These are phyloP conservation scores for Eucalyptus pumila DNA, from an alignment of 345 rosid species.

Conservation along the genomic window DNA sequence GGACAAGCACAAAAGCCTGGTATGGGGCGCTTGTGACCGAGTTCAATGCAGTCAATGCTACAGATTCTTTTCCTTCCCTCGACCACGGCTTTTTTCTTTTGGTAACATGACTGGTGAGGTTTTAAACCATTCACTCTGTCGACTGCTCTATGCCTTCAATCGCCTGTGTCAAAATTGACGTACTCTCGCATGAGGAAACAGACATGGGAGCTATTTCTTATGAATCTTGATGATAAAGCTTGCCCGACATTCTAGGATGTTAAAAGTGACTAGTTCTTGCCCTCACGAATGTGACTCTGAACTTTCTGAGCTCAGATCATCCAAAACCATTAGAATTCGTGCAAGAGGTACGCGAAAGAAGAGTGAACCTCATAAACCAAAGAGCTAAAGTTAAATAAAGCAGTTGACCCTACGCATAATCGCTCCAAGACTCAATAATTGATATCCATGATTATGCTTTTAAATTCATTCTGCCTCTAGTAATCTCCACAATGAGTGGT, in stretches of 20 bases:
- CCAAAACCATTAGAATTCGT: neutral
- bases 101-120: neutral
- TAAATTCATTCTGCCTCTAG: neutral
- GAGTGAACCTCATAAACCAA: neutral
- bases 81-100: neutral
- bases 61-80: neutral
- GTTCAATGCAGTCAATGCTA: neutral
- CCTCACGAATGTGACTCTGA: neutral
- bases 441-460: neutral
- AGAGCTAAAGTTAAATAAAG: neutral
- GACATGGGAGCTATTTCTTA: neutral
- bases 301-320: neutral
- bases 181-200: neutral
- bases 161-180: neutral
- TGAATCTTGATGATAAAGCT: neutral
- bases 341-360: neutral
- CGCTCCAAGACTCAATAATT: neutral
- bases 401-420: neutral
- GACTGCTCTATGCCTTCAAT: neutral
- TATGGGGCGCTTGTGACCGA: neutral
- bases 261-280: neutral
- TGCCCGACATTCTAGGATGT: neutral
- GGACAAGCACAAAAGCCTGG: neutral
- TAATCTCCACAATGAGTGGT: neutral
- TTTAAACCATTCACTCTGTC: neutral